Base-by-base conservation (phyloP, 352 stramenopile species). In the Phytophthora pluvialis region DNA sequence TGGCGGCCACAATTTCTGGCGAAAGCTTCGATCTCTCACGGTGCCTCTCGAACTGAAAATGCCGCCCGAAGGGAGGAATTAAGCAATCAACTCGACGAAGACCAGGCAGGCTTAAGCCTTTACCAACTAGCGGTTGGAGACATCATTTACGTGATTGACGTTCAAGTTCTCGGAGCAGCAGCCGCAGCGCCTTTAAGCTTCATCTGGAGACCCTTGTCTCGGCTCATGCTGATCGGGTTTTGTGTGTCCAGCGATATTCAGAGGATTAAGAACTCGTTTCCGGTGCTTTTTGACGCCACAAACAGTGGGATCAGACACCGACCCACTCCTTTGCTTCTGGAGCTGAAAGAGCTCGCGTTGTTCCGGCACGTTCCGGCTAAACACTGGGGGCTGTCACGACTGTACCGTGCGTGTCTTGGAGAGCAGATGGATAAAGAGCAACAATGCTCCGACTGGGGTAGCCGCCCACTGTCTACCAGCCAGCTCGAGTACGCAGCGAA, bases 391-490 rank as follows among this genome's bases (percentile, higher is more conserved):
- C 60, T 91, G 9, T 85, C 79, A 21, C 69, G 69, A 31, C 68
- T 91, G 1, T 79, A 80, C 31, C 40, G 60, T 9, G 55, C 35
- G 6, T 88, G 79, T 16, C 50, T 88, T 15, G 65, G 73, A 8
- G 58, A 77, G n/a, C 36, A 64, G 18, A 29, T 91, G 25, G 71
- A 83, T 50, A 91, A 89, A 29, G 74, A 88, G 40, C 64, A 91
- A 47, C 82, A 91, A 48, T 88, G 80, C 39, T 88, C 78, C 0
- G 80, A 89, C 50, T 91, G 82, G 82, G 72, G 73, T 21, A 52
- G 21, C 0, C 75, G 82, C 0, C 80, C 80, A 13, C 60, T 89
- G 9, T 78, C 73, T 5, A 21, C 45, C 1, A 61, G 44, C 5
- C 82, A 91, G 38, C 55, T 89, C 2, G 44, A 70, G 45, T 91